These are phyloP conservation scores for Scolecobasidium constrictum DNA, from an alignment of 2,329 filamentous ascomycete species.

Conservation along the genomic window DNA sequence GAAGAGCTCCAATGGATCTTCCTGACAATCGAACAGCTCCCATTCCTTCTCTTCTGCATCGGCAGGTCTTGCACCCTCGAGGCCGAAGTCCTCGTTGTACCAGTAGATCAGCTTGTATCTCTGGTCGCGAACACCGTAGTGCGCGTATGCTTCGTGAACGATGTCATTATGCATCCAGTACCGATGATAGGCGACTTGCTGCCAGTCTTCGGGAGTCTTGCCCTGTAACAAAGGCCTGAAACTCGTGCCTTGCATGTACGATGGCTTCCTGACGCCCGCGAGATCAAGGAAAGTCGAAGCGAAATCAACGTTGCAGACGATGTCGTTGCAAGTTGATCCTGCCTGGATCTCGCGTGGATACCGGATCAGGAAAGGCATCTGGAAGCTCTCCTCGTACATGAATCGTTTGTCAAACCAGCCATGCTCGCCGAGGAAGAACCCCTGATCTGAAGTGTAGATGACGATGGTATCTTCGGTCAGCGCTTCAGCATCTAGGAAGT, in stretches of 20 bases:
- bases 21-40: constrained; percentile 43
- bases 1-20: constrained; percentile 37
- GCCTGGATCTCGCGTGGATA: constrained; percentile 33
- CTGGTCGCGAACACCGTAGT: constrained; percentile 42
- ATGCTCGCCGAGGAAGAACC: constrained; percentile 46
- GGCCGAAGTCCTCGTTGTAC: constrained; percentile 40
- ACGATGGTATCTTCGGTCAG: constrained; percentile 38
- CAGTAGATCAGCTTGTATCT: constrained; percentile 47
- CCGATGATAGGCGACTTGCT: constrained; percentile 42
- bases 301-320: constrained; percentile 45
- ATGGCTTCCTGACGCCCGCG: constrained; percentile 30
- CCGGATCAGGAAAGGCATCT: constrained; percentile 43
- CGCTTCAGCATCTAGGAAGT: constrained; percentile 32
- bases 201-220: constrained; percentile 32
- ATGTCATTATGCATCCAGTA: constrained; percentile 47
- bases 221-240: constrained; percentile 30
- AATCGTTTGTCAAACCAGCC: constrained; percentile 50
- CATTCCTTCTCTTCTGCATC: constrained; percentile 37
- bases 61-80: constrained; percentile 33
- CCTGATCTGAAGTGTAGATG: constrained; percentile 45
- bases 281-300: constrained; percentile 40
- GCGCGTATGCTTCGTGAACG: constrained; percentile 39
- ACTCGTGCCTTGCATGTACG: constrained; percentile 42
- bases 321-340: constrained; percentile 33
- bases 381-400: constrained; percentile 47